Base-by-base conservation (phyloP, 164 flowering plant species). In the Magnolia sinica region DNA sequence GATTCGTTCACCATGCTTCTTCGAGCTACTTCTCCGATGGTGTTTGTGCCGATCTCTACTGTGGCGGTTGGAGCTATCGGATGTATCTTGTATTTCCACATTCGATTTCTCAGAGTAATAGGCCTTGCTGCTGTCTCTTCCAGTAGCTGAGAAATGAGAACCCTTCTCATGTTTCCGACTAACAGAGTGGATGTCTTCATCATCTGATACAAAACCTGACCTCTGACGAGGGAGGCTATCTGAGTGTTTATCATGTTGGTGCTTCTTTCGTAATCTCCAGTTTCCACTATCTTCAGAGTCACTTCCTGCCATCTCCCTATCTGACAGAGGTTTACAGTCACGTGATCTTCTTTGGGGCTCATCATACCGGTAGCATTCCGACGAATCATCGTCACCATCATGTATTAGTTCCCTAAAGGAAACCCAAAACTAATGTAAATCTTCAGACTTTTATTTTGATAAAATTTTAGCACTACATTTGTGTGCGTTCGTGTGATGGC, bases 31-130 rank as follows among this genome's bases (percentile, higher is more conserved):
- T 63, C 79, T 77, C 19, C 72, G 70, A n/a, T 80, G 87, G 73
- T 79, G 80, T 58, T 73, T 78, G 65, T 85, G 86, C 81, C 80
- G 80, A 67, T 78, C 89, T 78, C 82, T 85, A 66, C 75, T 65
- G 63, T 76, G 82, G 49, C 74, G 74, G 51, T 72, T 74, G 37
- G 87, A 82, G 78, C 80, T 81, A 68, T 76, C 81, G 16, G 87
- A 82, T 37, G 63, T 69, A 55, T 84, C 85, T 55, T 85, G 86
- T 22, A 78, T 76, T 70, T 80, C 88, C 31, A 87, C 84, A 78
- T 76, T 77, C 64, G 86, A 83, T 78, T 77, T 85, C 64, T 84
- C 91, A 7, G 80, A 70, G 52, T 76, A 80, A 78, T 66, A 55
- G 8, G 77, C 52, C 77, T 72, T 80, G 59, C 58, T 76, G 52